Evolutionary conservation across 352 stramenopile genomes (phyloP).

Genomic region (Globisporangium irregulare): DNA sequence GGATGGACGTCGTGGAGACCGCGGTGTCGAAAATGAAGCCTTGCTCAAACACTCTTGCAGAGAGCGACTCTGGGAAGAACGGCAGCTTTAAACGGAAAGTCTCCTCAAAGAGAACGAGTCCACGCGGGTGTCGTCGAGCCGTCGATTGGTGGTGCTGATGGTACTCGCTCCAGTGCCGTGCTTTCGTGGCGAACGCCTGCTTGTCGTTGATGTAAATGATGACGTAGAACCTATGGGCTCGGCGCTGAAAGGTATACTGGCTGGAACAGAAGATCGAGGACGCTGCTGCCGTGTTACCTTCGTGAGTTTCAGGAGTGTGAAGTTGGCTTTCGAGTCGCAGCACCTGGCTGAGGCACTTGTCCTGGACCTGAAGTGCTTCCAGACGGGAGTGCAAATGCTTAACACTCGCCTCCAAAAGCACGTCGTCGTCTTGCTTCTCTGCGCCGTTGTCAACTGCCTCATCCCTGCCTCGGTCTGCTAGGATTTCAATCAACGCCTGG

Average conservation of each 20-base stretch:
- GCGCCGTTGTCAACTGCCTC: not conserved
- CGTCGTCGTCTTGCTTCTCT: not conserved
- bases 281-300: no score
- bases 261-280: not conserved
- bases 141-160: not conserved
- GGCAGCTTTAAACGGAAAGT: slow-evolving; percentile 41
- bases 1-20: slow-evolving; percentile 48
- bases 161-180: slow-evolving; percentile 12
- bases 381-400: slow-evolving; percentile 26
- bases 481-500: slow-evolving; percentile 41
- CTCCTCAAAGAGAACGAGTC: slow-evolving; percentile 47
- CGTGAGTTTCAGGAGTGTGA: not conserved
- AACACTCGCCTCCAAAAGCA: not conserved
- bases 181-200: slow-evolving; percentile 31
- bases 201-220: slow-evolving; percentile 41
- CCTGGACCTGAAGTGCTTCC: slow-evolving; percentile 32
- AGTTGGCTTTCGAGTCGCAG: slow-evolving; percentile 17
- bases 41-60: slow-evolving; percentile 46
- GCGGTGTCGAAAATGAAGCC: slow-evolving; percentile 31
- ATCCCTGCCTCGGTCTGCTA: slow-evolving; percentile 9
- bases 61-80: slow-evolving; percentile 49
- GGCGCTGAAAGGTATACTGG: not conserved
- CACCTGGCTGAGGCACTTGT: slow-evolving; percentile 30
- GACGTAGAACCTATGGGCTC: slow-evolving; percentile 29
- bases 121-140: not conserved